These are phyloP conservation scores for Cercospora brassicicola DNA, from an alignment of 2,329 filamentous ascomycete genomes.

Conservation along the genomic window DNA sequence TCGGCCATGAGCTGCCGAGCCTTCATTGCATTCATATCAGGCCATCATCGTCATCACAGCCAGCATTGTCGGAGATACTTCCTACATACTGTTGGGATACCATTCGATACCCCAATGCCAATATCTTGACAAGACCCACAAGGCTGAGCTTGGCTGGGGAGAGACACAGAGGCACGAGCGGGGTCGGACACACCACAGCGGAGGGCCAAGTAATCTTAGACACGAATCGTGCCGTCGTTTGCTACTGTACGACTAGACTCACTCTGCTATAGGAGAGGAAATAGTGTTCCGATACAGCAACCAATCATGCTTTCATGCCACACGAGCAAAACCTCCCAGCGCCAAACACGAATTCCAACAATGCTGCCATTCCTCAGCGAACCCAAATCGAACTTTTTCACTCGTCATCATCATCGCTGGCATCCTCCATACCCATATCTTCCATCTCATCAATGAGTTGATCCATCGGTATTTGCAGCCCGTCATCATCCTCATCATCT, in stretches of 20 bases:
- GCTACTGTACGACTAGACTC: not conserved
- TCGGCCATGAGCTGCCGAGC: not conserved
- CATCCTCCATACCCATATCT: conserved; percentile 71
- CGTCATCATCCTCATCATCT: conserved; percentile 58
- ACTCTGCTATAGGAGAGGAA: not conserved
- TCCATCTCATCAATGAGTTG: conserved; percentile 86
- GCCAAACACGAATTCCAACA: not conserved
- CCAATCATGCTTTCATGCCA: not conserved
- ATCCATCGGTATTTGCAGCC: conserved; percentile 53
- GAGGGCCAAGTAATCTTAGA: not conserved
- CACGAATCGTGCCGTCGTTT: not conserved
- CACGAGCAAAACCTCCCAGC: not conserved
- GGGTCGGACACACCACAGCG: not conserved
- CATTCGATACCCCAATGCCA: not conserved
- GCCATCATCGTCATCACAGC: not conserved
- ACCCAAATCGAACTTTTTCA: not conserved
- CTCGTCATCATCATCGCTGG: conserved; percentile 29
- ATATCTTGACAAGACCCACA: not conserved
- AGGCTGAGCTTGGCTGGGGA: conserved; percentile 10
- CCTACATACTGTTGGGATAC: not conserved
- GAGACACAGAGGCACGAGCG: not conserved
- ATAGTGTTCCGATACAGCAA: not conserved
- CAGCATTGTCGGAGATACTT: not conserved
- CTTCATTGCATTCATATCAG: not conserved
- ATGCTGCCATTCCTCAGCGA: not conserved